Percentiles rank a stretch among this genome's conserved stretches.
Evolutionary conservation across 768 basidiomycete species (phyloP).

Genomic region (Pleurotus citrinopileatus): DNA sequence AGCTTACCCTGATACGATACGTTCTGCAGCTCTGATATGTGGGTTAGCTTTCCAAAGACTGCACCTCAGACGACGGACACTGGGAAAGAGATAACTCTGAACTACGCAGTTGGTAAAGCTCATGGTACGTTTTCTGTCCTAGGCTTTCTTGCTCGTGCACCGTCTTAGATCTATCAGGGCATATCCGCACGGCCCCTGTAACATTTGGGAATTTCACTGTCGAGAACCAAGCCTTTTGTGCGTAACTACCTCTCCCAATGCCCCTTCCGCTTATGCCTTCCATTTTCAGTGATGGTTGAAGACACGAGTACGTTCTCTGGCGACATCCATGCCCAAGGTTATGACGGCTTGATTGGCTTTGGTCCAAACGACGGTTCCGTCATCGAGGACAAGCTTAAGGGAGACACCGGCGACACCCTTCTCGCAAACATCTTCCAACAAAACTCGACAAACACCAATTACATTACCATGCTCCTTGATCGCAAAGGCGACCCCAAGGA

Average conservation of each 20-base stretch:
- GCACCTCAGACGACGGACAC: constrained; percentile 52
- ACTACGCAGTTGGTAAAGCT: constrained; percentile 70
- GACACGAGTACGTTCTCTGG: constrained; percentile 63
- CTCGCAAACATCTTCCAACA: constrained; percentile 66
- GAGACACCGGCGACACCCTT: constrained; percentile 49
- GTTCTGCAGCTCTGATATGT: constrained; percentile 64
- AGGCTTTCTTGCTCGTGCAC: constrained; percentile 5
- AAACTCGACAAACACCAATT: constrained; percentile 54
- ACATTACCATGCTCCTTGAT: constrained; percentile 66
- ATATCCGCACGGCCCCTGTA: constrained; percentile 51
- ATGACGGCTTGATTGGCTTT: constrained; percentile 71
- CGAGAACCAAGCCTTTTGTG: constrained; percentile 65
- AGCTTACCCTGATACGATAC: not conserved
- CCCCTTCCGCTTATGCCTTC: not conserved
- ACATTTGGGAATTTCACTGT: constrained; percentile 57
- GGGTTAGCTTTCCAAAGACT: constrained; percentile 52
- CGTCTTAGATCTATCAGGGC: constrained; percentile 34
- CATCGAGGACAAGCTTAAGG: constrained; percentile 51
- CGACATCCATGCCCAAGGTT: constrained; percentile 58
- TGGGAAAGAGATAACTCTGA: constrained; percentile 52
- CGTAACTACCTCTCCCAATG: constrained; percentile 19
- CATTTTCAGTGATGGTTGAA: constrained; percentile 54
- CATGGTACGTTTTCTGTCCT: constrained; percentile 35
- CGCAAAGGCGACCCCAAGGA: constrained; percentile 54
- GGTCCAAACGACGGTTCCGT: constrained; percentile 75